These are phyloP conservation scores for Fusarium acutatum DNA, from an alignment of 2,329 filamentous ascomycete species.

Conservation along the genomic window DNA sequence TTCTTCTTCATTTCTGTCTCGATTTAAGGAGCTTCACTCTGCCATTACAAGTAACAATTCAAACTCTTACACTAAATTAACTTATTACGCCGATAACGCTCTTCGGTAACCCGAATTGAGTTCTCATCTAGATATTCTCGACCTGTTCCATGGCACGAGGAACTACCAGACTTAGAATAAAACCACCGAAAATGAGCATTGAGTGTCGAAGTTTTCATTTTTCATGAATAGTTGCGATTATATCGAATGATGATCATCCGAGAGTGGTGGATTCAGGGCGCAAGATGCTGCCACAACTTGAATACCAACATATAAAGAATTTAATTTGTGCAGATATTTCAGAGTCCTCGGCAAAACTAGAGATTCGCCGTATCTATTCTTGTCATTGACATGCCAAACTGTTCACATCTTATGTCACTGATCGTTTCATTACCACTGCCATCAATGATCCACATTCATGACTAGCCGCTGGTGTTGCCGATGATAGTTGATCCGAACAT, in stretches of 20 bases:
- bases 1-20: neutral
- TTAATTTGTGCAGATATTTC: too few species aligned
- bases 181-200: neutral
- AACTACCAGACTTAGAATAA: neutral
- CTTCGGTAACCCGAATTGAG: neutral
- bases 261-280: neutral
- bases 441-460: neutral
- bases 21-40: neutral
- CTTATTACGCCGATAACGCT: neutral
- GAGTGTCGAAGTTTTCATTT: neutral
- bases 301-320: neutral
- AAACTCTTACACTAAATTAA: neutral
- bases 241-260: neutral
- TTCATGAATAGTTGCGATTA: too few species aligned
- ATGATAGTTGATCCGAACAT: constrained; percentile 1
- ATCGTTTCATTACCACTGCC: neutral
- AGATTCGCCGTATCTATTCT: neutral
- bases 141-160: neutral
- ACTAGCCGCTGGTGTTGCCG: neutral
- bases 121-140: neutral
- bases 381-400: neutral
- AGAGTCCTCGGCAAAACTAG: neutral
- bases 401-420: neutral
- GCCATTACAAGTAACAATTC: neutral
- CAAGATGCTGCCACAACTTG: neutral